Evolutionary conservation across 1,139 yeast genomes (phyloP), one percentile per base, ranked within the genome.

Genomic region (Blastobotrys apis): DNA sequence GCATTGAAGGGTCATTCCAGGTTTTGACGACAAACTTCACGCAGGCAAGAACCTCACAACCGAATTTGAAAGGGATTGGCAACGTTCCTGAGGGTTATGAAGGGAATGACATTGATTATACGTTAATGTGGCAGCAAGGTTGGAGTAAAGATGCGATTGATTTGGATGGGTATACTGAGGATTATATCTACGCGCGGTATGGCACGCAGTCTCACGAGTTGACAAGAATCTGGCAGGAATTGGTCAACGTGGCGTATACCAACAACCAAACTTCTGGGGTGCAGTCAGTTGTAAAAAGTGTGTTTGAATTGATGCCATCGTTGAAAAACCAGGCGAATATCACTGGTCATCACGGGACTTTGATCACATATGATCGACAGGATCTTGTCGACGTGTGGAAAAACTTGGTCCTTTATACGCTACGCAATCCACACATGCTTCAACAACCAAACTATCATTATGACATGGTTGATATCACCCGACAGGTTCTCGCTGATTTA

Each of bases 61-160:
- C 50, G 8, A 38, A 49, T n/a, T 35, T 49, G 23, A 43, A 32
- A 17, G 52, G 52, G 12, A 37, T 47, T 3, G 52, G 51, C 2
- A 37, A 47, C 4, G 37, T 51, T 16, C 48, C 46, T 45, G 52
- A 49, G 33, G 52, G 51, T 15, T 49, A 41, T 22, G 51, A 49
- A 27, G 51, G 52, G 6, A 49, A 49, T 43, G 51, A 49, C 37
- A 49, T 49, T 30, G 40, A 32, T 10, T 49, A 49, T 33, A 51
- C 45, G 20, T 23, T 47, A 9, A 34, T 47, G 22, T 43, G 45
- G 10, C 47, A 39, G 13, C 52, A 49, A 30, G 51, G 51, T n/a
- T 47, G 52, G 52, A 35, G 37, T 17, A 16, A 21, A 1, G 39
- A 32, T 3, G 45, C 51, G 6, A 16, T 47, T 30, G 41, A 42